phyloP scores from a whole-genome alignment of 306 rosid genomes.

The Dicorynia guianensis region DNA sequence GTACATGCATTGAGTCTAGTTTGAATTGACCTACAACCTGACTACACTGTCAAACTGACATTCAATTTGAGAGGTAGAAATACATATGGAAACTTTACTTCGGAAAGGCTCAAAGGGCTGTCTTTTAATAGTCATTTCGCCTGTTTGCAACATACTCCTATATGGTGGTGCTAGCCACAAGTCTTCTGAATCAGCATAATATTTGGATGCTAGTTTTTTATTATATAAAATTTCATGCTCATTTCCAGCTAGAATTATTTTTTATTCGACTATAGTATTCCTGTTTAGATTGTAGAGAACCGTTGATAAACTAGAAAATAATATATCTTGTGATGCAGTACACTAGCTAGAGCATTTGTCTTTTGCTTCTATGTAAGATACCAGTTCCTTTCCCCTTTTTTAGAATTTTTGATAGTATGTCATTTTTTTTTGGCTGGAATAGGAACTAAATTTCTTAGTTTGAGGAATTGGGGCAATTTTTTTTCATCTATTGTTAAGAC shows the following conservation, averaged over 20 bases:
- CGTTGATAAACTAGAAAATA: too few species aligned
- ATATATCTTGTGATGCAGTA: too few species aligned
- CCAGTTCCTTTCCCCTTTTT: neutral
- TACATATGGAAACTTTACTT: constrained; percentile 22
- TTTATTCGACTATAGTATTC: neutral
- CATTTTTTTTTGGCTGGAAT: neutral
- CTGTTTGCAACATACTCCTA: constrained; percentile 15
- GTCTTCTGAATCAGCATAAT: constrained; percentile 22
- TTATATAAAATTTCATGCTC: constrained; percentile 6
- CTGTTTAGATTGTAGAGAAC: too few species aligned
- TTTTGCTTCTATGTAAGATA: neutral
- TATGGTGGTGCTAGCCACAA: constrained; percentile 12
- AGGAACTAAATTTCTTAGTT: neutral
- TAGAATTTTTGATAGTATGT: neutral
- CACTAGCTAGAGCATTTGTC: neutral
- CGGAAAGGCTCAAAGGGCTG: constrained; percentile 9
- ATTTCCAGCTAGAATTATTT: constrained; percentile 18
- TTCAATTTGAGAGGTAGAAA: constrained; percentile 31
- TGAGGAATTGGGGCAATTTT: neutral
- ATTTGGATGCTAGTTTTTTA: neutral
- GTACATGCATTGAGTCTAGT: constrained; percentile 23
- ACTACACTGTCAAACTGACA: neutral
- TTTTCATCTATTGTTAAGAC: neutral
- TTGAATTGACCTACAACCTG: constrained; percentile 27
- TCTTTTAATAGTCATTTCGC: neutral